These are phyloP conservation scores for Pleurotus platypus DNA, from an alignment of 768 basidiomycete species.

Conservation along the genomic window DNA sequence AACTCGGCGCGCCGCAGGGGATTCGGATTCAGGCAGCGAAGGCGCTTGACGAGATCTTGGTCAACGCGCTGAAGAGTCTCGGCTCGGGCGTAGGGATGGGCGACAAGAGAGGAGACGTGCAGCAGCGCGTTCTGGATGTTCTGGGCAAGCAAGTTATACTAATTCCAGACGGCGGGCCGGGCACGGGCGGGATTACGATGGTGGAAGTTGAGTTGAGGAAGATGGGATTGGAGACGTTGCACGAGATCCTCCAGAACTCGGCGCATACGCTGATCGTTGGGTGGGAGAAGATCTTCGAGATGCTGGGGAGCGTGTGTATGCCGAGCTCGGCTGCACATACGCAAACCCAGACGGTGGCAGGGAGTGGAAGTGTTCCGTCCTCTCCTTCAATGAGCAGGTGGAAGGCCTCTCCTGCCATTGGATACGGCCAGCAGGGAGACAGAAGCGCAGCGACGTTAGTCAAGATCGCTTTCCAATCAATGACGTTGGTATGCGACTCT, in stretches of 20 bases:
- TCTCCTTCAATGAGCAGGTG: conserved; percentile 29
- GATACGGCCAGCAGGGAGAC: conserved; percentile 48
- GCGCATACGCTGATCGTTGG: conserved; percentile 91
- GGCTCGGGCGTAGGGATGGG: conserved; percentile 35
- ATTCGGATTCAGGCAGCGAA: conserved; percentile 90
- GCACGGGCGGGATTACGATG: conserved; percentile 23
- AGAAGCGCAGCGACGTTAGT: conserved; percentile 66
- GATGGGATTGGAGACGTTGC: conserved; percentile 87
- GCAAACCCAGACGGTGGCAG: conserved; percentile 38
- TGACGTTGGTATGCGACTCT: conserved; percentile 93
- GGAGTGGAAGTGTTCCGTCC: conserved; percentile 32
- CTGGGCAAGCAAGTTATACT: conserved; percentile 76
- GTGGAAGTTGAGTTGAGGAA: conserved; percentile 74
- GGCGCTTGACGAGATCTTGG: conserved; percentile 80
- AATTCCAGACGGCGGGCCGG: conserved; percentile 23
- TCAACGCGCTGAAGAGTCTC: conserved; percentile 71
- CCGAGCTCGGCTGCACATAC: conserved; percentile 36
- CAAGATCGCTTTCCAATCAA: conserved; percentile 90
- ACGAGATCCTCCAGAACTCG: conserved; percentile 85
- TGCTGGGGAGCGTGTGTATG: conserved; percentile 86
- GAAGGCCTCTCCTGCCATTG: conserved; percentile 32
- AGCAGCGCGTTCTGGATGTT: conserved; percentile 81
- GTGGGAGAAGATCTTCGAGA: conserved; percentile 91
- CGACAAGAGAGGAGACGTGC: conserved; percentile 66
- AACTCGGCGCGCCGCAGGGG: conserved; percentile 55